These are phyloP conservation scores for Alnus glutinosa DNA, from an alignment of 306 rosid genomes.

Conservation along the genomic window DNA sequence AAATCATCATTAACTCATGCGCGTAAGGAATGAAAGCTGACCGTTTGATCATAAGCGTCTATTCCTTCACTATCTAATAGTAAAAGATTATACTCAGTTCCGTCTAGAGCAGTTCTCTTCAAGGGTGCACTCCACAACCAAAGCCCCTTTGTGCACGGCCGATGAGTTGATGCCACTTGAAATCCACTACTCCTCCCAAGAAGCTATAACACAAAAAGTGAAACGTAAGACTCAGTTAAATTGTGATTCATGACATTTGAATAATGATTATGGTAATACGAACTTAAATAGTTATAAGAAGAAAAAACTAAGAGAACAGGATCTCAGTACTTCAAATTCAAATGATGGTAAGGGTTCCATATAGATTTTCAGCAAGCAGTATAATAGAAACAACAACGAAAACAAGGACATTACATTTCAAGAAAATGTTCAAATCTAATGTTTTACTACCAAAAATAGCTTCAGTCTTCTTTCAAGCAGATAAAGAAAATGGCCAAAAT, in stretches of 20 bases:
- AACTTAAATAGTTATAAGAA: not conserved
- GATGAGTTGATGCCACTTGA: conserved; percentile 88
- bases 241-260: not conserved
- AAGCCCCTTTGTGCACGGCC: conserved; percentile 95
- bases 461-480: too few relatives aligned
- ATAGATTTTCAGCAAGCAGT: not conserved
- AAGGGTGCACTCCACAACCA: conserved; percentile 96
- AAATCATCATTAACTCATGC: not conserved
- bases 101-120: conserved; percentile 91
- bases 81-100: conserved; percentile 83
- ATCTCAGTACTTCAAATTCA: not conserved
- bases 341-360: not conserved
- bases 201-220: conserved; percentile 52
- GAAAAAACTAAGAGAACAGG: not conserved
- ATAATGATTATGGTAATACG: not conserved
- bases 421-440: too few relatives aligned
- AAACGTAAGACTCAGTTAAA: not conserved
- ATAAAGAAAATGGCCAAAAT: too few relatives aligned
- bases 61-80: conserved; percentile 93
- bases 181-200: conserved; percentile 92
- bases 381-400: too few relatives aligned
- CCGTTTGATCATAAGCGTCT: conserved; percentile 97
- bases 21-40: conserved; percentile 31
- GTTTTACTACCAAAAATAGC: too few relatives aligned
- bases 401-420: too few relatives aligned